Percentiles rank a stretch among this genome's conserved stretches.
Evolutionary conservation across 2,329 filamentous ascomycete genomes (phyloP).

Genomic region (Chaetomium globosum): DNA sequence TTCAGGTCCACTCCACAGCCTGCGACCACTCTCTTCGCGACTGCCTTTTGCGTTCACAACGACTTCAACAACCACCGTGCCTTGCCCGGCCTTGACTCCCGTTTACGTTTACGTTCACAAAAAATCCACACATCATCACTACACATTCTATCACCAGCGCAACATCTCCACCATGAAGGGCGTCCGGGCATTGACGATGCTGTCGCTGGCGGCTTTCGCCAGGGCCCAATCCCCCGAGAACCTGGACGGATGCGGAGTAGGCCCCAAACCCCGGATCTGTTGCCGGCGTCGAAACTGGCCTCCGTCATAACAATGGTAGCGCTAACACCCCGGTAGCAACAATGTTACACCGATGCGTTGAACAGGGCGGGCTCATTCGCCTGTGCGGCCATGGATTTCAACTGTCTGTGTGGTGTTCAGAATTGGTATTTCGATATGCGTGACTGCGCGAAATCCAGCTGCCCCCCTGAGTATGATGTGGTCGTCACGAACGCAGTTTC

Average conservation of each 20-base stretch:
- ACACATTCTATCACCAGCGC: background rate
- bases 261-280: constrained; percentile 7
- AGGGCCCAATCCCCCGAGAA: constrained; percentile 28
- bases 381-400: constrained; percentile 28
- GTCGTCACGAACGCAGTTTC: constrained; percentile 31
- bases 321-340: constrained; percentile 31
- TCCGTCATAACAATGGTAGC: background rate
- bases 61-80: background rate
- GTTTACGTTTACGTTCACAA: background rate
- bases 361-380: constrained; percentile 20
- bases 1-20: constrained; percentile 21
- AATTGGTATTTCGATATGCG: constrained; percentile 30
- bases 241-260: constrained; percentile 32
- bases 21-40: constrained; percentile 17
- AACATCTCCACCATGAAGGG: constrained; percentile 23
- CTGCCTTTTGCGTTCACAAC: constrained; percentile 2
- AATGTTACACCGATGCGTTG: constrained; percentile 27
- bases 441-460: constrained; percentile 33
- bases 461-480: constrained; percentile 30
- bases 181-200: constrained; percentile 19
- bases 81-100: background rate
- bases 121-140: background rate
- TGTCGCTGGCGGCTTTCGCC: constrained; percentile 30
- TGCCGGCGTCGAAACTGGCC: background rate
- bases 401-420: constrained; percentile 36